Evolutionary conservation across 2,329 filamentous ascomycete species (phyloP).

Genomic region (Epichloe uncinata): DNA sequence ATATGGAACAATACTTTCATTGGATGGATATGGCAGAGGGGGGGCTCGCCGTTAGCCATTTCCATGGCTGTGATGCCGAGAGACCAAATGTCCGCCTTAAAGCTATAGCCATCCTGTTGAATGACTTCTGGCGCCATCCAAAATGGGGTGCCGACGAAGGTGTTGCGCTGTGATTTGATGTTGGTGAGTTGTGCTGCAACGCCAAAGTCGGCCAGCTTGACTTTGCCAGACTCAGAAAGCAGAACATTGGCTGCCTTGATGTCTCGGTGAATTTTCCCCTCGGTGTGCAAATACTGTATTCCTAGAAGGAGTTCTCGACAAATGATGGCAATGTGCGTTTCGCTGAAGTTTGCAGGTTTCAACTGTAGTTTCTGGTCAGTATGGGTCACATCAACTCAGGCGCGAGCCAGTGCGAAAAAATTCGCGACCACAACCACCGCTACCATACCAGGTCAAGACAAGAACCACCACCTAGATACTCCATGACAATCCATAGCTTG

Average conservation of each 20-base stretch:
- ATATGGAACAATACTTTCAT: slow-evolving; percentile 93
- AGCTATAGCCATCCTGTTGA: slow-evolving; percentile 69
- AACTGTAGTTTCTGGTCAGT: slow-evolving; percentile 42
- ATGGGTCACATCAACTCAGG: not conserved
- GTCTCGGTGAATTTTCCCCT: slow-evolving; percentile 92
- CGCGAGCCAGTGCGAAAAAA: too few species aligned
- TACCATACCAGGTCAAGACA: slow-evolving; percentile 72
- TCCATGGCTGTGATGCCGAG: slow-evolving; percentile 87
- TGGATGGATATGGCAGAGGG: slow-evolving; percentile 70
- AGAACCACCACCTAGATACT: slow-evolving; percentile 88
- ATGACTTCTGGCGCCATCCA: slow-evolving; percentile 97
- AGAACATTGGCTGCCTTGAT: slow-evolving; percentile 95
- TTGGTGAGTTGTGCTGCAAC: slow-evolving; percentile 94
- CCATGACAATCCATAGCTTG: slow-evolving; percentile 99
- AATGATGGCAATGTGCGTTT: slow-evolving; percentile 85
- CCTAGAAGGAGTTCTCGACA: slow-evolving; percentile 83
- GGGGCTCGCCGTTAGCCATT: slow-evolving; percentile 79
- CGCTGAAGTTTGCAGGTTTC: slow-evolving; percentile 78
- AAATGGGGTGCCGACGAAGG: slow-evolving; percentile 92
- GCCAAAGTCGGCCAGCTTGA: slow-evolving; percentile 94
- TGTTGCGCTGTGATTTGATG: slow-evolving; percentile 94
- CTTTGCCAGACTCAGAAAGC: slow-evolving; percentile 79
- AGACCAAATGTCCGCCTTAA: slow-evolving; percentile 90
- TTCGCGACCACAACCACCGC: not conserved
- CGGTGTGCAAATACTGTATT: slow-evolving; percentile 82